Conservation (phyloP, 2,329 filamentous ascomycete genomes). For the Pseudogymnoascus sp. region DNA sequence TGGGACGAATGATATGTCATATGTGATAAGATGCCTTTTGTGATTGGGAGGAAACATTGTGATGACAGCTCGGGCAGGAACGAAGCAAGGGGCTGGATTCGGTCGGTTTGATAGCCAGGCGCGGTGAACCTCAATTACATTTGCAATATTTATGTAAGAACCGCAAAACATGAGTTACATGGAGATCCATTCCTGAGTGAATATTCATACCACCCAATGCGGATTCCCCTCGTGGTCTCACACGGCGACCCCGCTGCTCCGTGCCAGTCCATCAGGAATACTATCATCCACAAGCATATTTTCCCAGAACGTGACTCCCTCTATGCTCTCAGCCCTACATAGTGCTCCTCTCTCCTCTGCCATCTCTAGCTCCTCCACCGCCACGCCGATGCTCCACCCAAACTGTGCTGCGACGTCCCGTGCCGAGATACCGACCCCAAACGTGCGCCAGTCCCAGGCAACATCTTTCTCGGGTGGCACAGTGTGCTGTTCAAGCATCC, state of each 20-base stretch:
- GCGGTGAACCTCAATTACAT: not conserved
- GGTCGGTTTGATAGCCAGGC: not conserved
- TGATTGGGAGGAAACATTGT: not conserved
- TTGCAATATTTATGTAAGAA: not conserved
- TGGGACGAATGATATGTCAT: constrained; percentile 1
- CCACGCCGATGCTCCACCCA: constrained; percentile 94
- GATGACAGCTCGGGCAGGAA: not conserved
- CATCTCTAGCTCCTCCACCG: constrained; percentile 93
- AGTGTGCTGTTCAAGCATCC: constrained; percentile 66
- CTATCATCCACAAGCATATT: constrained; percentile 41
- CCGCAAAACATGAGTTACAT: not conserved
- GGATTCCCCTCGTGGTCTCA: not conserved
- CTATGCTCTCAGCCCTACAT: constrained; percentile 84
- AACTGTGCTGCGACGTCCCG: constrained; percentile 84
- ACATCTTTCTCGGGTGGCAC: constrained; percentile 56
- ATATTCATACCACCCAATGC: not conserved
- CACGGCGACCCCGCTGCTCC: not conserved
- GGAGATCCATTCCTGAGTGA: not conserved
- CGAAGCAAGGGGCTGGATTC: not conserved
- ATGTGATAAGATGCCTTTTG: not conserved
- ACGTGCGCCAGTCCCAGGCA: constrained; percentile 66
- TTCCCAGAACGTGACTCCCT: constrained; percentile 88
- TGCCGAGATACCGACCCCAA: constrained; percentile 79
- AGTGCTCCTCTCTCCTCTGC: constrained; percentile 81
- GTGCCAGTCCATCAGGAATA: not conserved